A percentile compares a stretch with the other conserved stretches of the same genome.
Evolutionary conservation across 148 eudicot species (phyloP).

Genomic region (Hydrangea macrophylla): DNA sequence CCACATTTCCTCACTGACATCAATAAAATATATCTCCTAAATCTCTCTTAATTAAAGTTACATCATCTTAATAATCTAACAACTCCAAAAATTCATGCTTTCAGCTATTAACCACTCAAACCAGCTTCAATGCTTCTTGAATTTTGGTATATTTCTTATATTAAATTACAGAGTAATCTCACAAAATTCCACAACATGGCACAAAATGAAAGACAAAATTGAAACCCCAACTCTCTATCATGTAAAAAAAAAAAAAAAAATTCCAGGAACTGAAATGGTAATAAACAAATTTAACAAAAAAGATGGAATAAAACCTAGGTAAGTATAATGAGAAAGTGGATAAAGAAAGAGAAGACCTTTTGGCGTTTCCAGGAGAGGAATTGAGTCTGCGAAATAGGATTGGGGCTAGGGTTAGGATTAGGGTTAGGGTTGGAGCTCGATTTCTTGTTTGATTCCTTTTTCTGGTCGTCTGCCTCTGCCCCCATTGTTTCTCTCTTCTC

Average conservation of each 20-base stretch:
- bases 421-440: not conserved
- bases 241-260: not conserved
- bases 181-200: not conserved
- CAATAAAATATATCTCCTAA: too few relatives aligned
- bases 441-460: constrained; percentile 5
- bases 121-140: not conserved
- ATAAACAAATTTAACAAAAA: too few relatives aligned
- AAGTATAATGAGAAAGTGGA: not conserved
- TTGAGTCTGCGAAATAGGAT: constrained; percentile 37
- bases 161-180: not conserved
- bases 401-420: constrained; percentile 5
- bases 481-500: constrained; percentile 15
- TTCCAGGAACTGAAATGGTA: not conserved
- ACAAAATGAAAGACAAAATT: not conserved
- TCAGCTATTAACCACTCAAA: not conserved
- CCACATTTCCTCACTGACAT: too few relatives aligned
- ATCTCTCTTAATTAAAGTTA: too few relatives aligned
- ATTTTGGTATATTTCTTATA: too few relatives aligned
- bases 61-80: too few relatives aligned
- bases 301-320: not conserved
- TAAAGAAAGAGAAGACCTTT: constrained; percentile 34
- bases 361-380: constrained; percentile 63
- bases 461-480: constrained; percentile 21
- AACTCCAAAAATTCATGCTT: too few relatives aligned
- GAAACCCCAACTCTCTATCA: not conserved